phyloP scores from a whole-genome alignment of 306 rosid species.

The Cucurbita argyrosperma region DNA sequence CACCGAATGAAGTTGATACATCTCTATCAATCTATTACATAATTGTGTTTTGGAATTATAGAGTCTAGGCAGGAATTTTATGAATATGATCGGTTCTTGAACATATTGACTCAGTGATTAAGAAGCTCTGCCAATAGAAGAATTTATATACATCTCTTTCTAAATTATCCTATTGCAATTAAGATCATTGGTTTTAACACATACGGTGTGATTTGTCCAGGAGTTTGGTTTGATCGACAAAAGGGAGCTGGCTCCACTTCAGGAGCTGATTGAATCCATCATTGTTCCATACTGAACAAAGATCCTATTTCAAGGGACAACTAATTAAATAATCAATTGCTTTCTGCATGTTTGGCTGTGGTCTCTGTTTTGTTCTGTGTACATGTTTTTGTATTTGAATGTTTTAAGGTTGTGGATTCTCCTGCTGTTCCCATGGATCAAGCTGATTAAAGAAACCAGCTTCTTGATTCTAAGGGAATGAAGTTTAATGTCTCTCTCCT shows the following conservation, averaged over 20 bases:
- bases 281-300: conserved; percentile 52
- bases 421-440: neutral
- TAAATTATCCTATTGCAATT: neutral
- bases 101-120: neutral
- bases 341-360: neutral
- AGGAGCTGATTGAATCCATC: conserved; percentile 93
- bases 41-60: neutral
- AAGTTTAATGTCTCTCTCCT: neutral
- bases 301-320: neutral
- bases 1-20: too few relatives aligned
- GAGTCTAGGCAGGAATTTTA: neutral
- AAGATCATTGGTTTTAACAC: neutral
- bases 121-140: neutral
- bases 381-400: neutral
- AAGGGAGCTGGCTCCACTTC: conserved; percentile 98
- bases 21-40: neutral
- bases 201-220: conserved; percentile 27
- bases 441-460: conserved; percentile 3
- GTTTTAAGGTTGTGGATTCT: neutral
- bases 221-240: conserved; percentile 94
- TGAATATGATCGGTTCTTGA: neutral
- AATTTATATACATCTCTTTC: neutral
- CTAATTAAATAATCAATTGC: conserved; percentile 5
- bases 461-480: conserved; percentile 3
- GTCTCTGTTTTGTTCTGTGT: neutral